phyloP scores from a whole-genome alignment of 129 eudicot genomes.

The Artemisia argyi region DNA sequence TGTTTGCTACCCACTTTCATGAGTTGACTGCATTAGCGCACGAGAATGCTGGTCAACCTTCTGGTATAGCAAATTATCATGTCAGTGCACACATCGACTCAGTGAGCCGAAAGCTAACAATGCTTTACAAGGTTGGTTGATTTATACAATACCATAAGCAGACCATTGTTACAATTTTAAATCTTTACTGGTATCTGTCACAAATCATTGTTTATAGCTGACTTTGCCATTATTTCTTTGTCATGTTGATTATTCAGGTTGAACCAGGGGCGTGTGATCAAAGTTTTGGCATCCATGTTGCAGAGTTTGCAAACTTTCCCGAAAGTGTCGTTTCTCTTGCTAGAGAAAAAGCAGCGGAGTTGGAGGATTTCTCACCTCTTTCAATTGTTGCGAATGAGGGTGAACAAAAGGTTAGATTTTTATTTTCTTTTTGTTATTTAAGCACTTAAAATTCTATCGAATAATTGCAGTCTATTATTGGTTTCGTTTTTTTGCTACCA shows the following conservation, averaged over 20 bases:
- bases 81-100: conserved; percentile 97
- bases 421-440: not conserved
- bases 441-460: not conserved
- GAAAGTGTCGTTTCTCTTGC: conserved; percentile 90
- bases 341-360: conserved; percentile 94
- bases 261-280: conserved; percentile 98
- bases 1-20: conserved; percentile 98
- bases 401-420: conserved; percentile 44
- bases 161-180: not conserved
- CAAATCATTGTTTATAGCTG: no score
- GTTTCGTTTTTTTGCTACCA: conserved; percentile 1
- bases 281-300: conserved; percentile 98
- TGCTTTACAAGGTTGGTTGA: conserved; percentile 89
- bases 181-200: no score
- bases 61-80: conserved; percentile 86
- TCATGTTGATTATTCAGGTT: conserved; percentile 47
- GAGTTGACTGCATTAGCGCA: conserved; percentile 95
- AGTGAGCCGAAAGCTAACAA: conserved; percentile 81
- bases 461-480: not conserved
- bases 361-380: conserved; percentile 84
- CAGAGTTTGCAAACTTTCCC: conserved; percentile 97
- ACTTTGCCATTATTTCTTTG: no score
- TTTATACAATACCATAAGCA: not conserved
- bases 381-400: conserved; percentile 42
- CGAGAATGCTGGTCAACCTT: conserved; percentile 46